Base-by-base conservation (phyloP, 1,139 yeast species). In the Taphrina sp. region DNA sequence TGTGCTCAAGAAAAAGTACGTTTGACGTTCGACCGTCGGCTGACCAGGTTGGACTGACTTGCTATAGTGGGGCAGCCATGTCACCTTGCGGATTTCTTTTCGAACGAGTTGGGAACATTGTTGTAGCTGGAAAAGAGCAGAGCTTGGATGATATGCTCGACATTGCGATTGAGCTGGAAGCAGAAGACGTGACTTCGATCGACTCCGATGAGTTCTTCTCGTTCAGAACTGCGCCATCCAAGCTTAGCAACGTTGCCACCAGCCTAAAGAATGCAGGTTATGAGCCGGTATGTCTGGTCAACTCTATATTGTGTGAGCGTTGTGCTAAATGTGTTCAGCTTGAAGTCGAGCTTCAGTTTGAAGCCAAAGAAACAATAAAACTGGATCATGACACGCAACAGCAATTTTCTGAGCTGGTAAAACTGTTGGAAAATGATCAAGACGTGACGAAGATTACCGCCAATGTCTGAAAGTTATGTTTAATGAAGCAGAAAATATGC, bases 41-140 rank as follows among this genome's bases (percentile, higher is more conserved):
- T 16, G 26, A 16, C 24, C 20, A 26, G 33, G 22, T 44, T 24
- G 20, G 41, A 42, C 47, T 14, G 19, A 34, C n/a, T 28, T 16
- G 19, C 31, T 5, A 31, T 19, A 34, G 42, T 8, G 52, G 52
- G 8, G 92, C 94, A 1, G 75, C 82, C 17, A 72, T 86, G 68
- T 79, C 94, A 19, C 95, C 96, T 8, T 83, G 95, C 28, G 71
- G 76, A 56, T 90, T 80, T 67, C 76, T 85, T 72, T 92, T 92
- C 71, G 82, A 83, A 54, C 78, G 82, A 61, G 80, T 80, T 61
- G 97, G 98, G 1, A 44, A 81, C 79, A 67, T 75, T 14, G 37
- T 56, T 2, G 53, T 36, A 2, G 54, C 59, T 3, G 47, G n/a
- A 10, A 35, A 31, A 10, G 53, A 42, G 8, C 36, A 8, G 2